Percentiles rank a stretch among this genome's conserved stretches.
Conservation (phyloP, 176 grass and related monocot genomes). For the Oryza coarctata region DNA sequence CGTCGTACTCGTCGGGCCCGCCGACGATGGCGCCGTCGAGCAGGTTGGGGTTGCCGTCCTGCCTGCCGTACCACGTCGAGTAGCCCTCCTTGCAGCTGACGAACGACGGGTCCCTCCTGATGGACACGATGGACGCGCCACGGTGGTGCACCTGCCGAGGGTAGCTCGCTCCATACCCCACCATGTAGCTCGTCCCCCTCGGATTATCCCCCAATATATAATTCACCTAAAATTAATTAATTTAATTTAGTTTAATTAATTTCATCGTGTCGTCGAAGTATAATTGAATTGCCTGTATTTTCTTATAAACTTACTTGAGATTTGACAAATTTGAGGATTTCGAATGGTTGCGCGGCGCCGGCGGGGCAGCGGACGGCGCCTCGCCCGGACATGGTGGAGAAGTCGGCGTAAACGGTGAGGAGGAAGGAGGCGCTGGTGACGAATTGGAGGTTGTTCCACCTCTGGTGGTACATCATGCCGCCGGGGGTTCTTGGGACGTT, state of each 20-base stretch:
- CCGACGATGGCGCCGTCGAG: slow-evolving; percentile 87
- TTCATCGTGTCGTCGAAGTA: too few species aligned
- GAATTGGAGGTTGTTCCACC: slow-evolving; percentile 98
- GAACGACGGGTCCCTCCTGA: slow-evolving; percentile 52
- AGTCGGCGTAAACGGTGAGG: slow-evolving; percentile 82
- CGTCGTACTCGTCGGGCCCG: slow-evolving; percentile 79
- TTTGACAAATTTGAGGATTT: slow-evolving; percentile 70
- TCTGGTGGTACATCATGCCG: slow-evolving; percentile 77
- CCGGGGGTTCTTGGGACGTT: slow-evolving; percentile 78
- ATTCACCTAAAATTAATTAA: slow-evolving; percentile 47
- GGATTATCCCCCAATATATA: slow-evolving; percentile 92
- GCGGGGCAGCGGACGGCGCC: slow-evolving; percentile 47
- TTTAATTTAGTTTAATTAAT: too few species aligned
- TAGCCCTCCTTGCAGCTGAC: slow-evolving; percentile 82
- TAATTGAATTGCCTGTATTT: too few species aligned
- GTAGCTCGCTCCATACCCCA: slow-evolving; percentile 68
- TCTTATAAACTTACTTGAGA: slow-evolving; percentile 45
- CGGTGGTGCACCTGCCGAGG: slow-evolving; percentile 92
- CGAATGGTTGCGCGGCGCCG: slow-evolving; percentile 41
- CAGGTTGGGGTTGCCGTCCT: slow-evolving; percentile 61
- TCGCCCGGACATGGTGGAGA: slow-evolving; percentile 33
- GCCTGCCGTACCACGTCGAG: slow-evolving; percentile 54
- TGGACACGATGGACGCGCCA: slow-evolving; percentile 78
- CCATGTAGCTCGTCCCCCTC: slow-evolving; percentile 93
- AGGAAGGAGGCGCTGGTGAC: slow-evolving; percentile 82